Conservation (phyloP, 371 early-diverging fungal genomes). For the Coemansia sp. region DNA sequence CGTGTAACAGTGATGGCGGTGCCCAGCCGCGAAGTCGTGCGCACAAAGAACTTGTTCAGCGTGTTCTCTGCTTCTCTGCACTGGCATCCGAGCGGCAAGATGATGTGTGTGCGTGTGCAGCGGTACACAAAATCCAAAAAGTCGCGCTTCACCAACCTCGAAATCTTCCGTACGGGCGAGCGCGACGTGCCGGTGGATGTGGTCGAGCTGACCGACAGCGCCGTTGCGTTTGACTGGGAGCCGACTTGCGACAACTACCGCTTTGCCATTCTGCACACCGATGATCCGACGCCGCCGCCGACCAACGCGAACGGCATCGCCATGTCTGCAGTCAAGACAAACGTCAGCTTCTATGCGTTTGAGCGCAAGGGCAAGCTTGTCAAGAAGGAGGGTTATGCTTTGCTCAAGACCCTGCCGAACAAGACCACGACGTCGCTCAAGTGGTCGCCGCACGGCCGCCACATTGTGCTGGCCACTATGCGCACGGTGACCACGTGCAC, state of each 20-base stretch:
- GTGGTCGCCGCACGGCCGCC: conserved; percentile 97
- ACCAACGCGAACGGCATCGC: conserved; percentile 59
- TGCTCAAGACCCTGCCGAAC: conserved; percentile 70
- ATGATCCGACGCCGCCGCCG: conserved; percentile 65
- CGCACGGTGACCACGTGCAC: conserved; percentile 76
- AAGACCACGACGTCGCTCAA: conserved; percentile 80
- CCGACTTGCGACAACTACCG: conserved; percentile 73
- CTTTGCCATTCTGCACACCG: conserved; percentile 82
- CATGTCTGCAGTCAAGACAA: conserved; percentile 64
- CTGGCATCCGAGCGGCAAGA: conserved; percentile 92
- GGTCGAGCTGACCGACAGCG: conserved; percentile 85
- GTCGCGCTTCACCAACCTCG: conserved; percentile 82
- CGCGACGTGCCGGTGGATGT: conserved; percentile 94
- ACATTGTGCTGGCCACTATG: conserved; percentile 85
- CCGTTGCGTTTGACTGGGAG: conserved; percentile 91
- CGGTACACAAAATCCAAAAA: conserved; percentile 93
- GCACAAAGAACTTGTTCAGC: conserved; percentile 96
- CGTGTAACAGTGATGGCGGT: conserved; percentile 87
- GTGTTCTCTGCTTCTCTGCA: conserved; percentile 84
- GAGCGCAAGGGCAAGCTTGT: conserved; percentile 58
- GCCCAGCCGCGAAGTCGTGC: conserved; percentile 80
- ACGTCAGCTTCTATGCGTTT: conserved; percentile 78
- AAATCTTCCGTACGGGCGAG: conserved; percentile 91
- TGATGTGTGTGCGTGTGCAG: conserved; percentile 89
- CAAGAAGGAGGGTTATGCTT: conserved; percentile 65